phyloP scores from a whole-genome alignment of 1,139 yeast genomes.

The Magnusiomyces suaveolens region DNA sequence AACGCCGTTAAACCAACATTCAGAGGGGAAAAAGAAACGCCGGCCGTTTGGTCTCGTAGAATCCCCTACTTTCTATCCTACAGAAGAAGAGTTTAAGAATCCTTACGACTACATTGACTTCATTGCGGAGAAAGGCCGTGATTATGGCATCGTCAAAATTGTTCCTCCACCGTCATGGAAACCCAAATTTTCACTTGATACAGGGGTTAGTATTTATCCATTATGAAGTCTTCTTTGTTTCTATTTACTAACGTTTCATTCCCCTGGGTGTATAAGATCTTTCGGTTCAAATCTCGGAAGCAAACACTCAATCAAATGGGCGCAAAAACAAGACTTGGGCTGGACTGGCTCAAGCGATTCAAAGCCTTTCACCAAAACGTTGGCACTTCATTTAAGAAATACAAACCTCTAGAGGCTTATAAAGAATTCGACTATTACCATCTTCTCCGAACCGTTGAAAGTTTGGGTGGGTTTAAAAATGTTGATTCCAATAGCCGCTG shows the following conservation, averaged over 20 bases:
- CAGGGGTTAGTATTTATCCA: slow-evolving; percentile 34
- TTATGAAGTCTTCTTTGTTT: background rate
- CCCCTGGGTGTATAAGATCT: slow-evolving; percentile 18
- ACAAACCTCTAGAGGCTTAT: slow-evolving; percentile 25
- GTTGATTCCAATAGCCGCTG: slow-evolving; percentile 22
- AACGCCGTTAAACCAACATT: background rate
- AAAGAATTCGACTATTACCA: slow-evolving; percentile 22
- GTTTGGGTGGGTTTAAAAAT: slow-evolving; percentile 25
- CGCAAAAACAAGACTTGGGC: slow-evolving; percentile 31
- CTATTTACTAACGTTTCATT: background rate
- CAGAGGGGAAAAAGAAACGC: background rate
- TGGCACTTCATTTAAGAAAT: slow-evolving; percentile 22
- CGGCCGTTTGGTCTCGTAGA: slow-evolving; percentile 26
- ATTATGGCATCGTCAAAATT: slow-evolving; percentile 66
- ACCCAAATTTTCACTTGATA: slow-evolving; percentile 37
- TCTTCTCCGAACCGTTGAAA: slow-evolving; percentile 25
- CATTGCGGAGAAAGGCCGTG: slow-evolving; percentile 35
- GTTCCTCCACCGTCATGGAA: slow-evolving; percentile 41
- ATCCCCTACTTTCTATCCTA: slow-evolving; percentile 42
- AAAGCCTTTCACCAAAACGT: slow-evolving; percentile 27
- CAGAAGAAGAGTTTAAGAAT: slow-evolving; percentile 40
- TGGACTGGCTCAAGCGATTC: slow-evolving; percentile 32
- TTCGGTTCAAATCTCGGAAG: slow-evolving; percentile 45
- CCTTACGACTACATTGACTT: slow-evolving; percentile 31
- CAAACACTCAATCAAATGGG: slow-evolving; percentile 43